Evolutionary conservation across 495 filamentous ascomycete genomes (phyloP), one percentile per base, ranked within the genome.

Genomic region (Tuber microsphaerosporum): DNA sequence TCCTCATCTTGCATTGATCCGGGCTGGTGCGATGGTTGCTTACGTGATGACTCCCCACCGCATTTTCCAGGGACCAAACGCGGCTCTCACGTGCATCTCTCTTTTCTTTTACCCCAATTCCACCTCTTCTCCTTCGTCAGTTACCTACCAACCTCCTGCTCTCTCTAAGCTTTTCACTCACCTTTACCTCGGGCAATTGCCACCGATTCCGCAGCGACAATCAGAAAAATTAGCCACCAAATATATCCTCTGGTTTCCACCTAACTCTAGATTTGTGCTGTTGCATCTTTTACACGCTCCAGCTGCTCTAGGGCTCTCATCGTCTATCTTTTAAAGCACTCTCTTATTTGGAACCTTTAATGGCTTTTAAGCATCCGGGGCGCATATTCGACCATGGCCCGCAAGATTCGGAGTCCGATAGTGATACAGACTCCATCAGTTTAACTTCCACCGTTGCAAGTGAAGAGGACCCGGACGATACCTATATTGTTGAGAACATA

Each of bases 341-440:
- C 56, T 65, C 2, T 17, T 34, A 5, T 0, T 34, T 19, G 0
- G 56, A 8, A n/a, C 56, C 26, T 17, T 5, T 7, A 17, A 65
- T 65, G 56, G 56, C 56, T 2, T 34, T 16, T 8, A 65, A 65
- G 34, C 2, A 34, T 2, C 56, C 56, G 56, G 26, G 26, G 26
- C 56, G 14, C 34, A 37, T 20, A 26, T 61, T 72, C 37, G 71
- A 70, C 45, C 34, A 75, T 71, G 69, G 39, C 72, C 74, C 39
- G 42, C 48, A 65, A 14, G 56, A 65, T 34, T 65, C 71, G 69
- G 72, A 56, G 37, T 71, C 39, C 79, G 79, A 78, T 31, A 78
- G 80, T 70, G 88, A 89, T 70, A 85, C 87, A 69, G 90, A 92
- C 81, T 78, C 83, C 17, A 88, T 92, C 70, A 92, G 91, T 22